These are phyloP conservation scores for Rutstroemia sp. DNA, from an alignment of 2,329 filamentous ascomycete species.

Conservation along the genomic window DNA sequence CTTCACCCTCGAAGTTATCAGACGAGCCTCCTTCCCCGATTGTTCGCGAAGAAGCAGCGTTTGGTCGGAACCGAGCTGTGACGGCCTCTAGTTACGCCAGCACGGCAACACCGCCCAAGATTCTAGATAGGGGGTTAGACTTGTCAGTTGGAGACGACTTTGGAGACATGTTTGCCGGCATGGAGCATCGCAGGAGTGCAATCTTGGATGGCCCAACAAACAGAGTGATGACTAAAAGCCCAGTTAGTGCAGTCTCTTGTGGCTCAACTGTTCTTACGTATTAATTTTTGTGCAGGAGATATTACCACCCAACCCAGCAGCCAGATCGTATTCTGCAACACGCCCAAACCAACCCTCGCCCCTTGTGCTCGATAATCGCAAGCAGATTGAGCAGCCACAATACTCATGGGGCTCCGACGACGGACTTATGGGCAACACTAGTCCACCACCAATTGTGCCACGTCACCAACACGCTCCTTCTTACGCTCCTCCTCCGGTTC, in stretches of 20 bases:
- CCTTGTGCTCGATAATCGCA: conserved; percentile 25
- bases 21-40: conserved; percentile 17
- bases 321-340: conserved; percentile 15
- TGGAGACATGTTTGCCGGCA: conserved; percentile 29
- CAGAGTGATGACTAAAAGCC: conserved; percentile 22
- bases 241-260: conserved; percentile 19
- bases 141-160: conserved; percentile 30
- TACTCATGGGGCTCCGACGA: conserved; percentile 29
- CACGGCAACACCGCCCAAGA: conserved; percentile 28
- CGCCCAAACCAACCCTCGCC: conserved; percentile 23
- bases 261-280: neutral
- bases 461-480: conserved; percentile 12
- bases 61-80: conserved; percentile 23
- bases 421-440: conserved; percentile 24
- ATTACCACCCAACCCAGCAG: conserved; percentile 15
- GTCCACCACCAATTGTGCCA: conserved; percentile 20
- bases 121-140: conserved; percentile 25
- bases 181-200: conserved; percentile 26
- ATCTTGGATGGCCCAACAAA: conserved; percentile 21
- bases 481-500: conserved; percentile 1
- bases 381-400: conserved; percentile 22
- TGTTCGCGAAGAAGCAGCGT: conserved; percentile 16
- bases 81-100: conserved; percentile 30
- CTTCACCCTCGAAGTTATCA: conserved; percentile 19
- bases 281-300: conserved; percentile 19